phyloP scores from a whole-genome alignment of 257 asterid genomes.

The Phtheirospermum japonicum region DNA sequence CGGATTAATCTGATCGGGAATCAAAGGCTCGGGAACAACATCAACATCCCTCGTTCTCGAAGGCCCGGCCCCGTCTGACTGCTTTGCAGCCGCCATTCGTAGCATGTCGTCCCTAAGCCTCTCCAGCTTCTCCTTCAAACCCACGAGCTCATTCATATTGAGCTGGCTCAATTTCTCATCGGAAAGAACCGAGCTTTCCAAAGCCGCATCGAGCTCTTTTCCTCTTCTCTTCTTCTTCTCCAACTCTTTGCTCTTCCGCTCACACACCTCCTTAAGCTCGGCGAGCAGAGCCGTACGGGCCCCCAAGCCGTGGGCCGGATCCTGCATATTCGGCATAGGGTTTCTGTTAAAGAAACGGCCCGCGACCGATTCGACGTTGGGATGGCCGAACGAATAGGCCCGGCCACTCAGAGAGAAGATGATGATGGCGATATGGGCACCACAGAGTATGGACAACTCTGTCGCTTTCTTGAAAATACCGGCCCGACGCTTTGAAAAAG shows the following conservation, averaged over 20 bases:
- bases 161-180: conserved; percentile 26
- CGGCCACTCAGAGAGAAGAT: conserved; percentile 41
- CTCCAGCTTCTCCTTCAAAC: conserved; percentile 32
- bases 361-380: conserved; percentile 32
- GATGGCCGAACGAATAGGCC: conserved; percentile 49
- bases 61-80: not conserved
- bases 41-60: not conserved
- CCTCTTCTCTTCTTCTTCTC: conserved; percentile 23
- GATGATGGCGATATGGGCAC: conserved; percentile 39
- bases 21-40: not conserved
- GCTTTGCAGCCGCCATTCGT: too few relatives aligned
- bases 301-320: conserved; percentile 21
- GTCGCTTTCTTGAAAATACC: conserved; percentile 52
- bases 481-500: conserved; percentile 43
- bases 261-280: conserved; percentile 35
- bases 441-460: conserved; percentile 41
- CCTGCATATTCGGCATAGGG: conserved; percentile 19
- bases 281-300: conserved; percentile 23
- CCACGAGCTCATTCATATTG: conserved; percentile 27
- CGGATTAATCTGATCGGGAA: conserved; percentile 15
- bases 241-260: conserved; percentile 28
- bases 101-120: conserved; percentile 20
- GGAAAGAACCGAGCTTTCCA: conserved; percentile 28
- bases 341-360: conserved; percentile 23
- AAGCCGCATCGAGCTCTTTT: conserved; percentile 28